A percentile compares a stretch with the other conserved stretches of the same genome.
Evolutionary conservation across 2,329 filamentous ascomycete genomes (phyloP).

Genomic region (Aspergillus carbonarius): DNA sequence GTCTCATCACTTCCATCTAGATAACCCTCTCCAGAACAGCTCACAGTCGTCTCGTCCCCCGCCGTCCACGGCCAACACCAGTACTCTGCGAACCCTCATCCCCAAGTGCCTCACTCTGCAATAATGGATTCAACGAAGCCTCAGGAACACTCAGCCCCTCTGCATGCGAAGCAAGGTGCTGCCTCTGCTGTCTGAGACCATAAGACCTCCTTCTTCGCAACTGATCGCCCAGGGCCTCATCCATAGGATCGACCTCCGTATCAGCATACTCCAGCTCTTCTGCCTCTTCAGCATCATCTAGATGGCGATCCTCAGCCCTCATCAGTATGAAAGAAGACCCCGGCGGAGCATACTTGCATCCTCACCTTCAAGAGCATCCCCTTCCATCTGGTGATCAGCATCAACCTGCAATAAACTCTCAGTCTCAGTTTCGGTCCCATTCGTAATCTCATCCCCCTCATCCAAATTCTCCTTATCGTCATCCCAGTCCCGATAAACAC

Average conservation of each 20-base stretch:
- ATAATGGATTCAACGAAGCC: neutral
- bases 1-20: neutral
- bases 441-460: neutral
- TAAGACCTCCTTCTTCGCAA: neutral
- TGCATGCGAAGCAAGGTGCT: neutral
- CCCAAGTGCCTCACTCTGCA: neutral
- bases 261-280: neutral
- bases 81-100: neutral
- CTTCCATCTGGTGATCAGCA: neutral
- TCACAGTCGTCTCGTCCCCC: neutral
- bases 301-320: too few relatives aligned
- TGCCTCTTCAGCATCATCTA: too few relatives aligned
- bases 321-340: too few relatives aligned
- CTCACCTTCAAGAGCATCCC: neutral
- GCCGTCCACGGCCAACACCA: neutral
- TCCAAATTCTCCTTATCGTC: neutral
- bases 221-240: neutral
- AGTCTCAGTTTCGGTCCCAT: neutral
- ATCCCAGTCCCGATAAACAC: neutral
- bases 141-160: constrained; percentile 5
- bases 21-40: neutral
- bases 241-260: neutral
- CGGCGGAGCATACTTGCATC: too few relatives aligned
- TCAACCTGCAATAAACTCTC: neutral
- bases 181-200: neutral